Base-by-base conservation (phyloP, 352 stramenopile genomes). In the Globisporangium lucens region DNA sequence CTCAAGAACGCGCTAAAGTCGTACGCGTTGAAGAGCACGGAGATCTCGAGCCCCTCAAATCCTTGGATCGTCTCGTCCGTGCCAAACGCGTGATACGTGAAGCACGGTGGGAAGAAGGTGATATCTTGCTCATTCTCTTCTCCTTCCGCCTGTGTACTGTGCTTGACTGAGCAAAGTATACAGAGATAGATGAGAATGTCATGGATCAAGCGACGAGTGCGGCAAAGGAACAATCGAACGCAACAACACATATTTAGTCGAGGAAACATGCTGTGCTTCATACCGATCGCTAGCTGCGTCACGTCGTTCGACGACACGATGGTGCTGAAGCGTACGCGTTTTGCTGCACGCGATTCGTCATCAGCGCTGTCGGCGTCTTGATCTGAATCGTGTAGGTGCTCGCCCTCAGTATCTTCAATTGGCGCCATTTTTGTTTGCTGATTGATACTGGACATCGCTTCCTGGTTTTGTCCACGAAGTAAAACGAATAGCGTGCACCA, bases 61-160 rank as follows among this genome's bases (percentile, higher is more conserved):
- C 85, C 85, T 60, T 85, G 75, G 20, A 94, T 74, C n/a, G 71
- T 36, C 64, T 95, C 85, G 10, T 92, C 77, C 29, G 85, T 90
- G 7, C 83, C 85, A 59, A 93, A 94, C 30, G 80, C 78, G 51
- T 95, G 87, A 69, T 95, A 95, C 61, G 87, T 91, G 71, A 93
- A 94, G 52, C 76, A 78, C 15, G 87, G 87, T 20, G 70, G 69
- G 67, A 94, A 94, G 63, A 67, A 84, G 12, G 78, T 56, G 33
- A 83, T 73, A 47, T 61, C 10, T 9, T 62, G 69, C 13, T 75
- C 68, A 74, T 87, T 71, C 77, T 36, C 33, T 41, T 38, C 30
- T 12, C 24, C 9, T 2, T 51, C 43, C 22, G 17, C 17, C 9
- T 85, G 75, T 33, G 72, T 55, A 9, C 49, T 63, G 29, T 78